A percentile compares a stretch with the other conserved stretches of the same genome.
Conservation (phyloP, 768 basidiomycete genomes). For the Boletus rubroflammeus region DNA sequence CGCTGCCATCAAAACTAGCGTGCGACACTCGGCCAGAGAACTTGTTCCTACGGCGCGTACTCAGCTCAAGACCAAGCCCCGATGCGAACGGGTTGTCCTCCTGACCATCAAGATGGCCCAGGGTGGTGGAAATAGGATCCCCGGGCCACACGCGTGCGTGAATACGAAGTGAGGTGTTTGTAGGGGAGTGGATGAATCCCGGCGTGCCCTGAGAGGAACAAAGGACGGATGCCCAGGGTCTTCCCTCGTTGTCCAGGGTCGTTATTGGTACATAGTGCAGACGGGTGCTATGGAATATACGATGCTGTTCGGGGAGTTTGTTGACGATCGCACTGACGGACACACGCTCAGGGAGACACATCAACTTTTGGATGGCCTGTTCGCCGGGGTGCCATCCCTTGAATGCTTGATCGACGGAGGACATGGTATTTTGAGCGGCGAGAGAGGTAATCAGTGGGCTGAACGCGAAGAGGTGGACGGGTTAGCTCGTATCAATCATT, state of each 20-base stretch:
- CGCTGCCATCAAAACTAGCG: slow-evolving; percentile 27
- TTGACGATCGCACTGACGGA: slow-evolving; percentile 22
- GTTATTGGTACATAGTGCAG: slow-evolving; percentile 32
- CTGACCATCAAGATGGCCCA: slow-evolving; percentile 9
- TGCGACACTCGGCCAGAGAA: slow-evolving; percentile 48
- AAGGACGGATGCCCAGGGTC: slow-evolving; percentile 34
- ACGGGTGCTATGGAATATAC: slow-evolving; percentile 29
- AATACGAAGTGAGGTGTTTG: slow-evolving; percentile 19
- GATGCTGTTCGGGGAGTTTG: slow-evolving; percentile 31
- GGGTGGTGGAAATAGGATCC: slow-evolving; percentile 48
- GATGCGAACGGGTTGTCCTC: slow-evolving; percentile 39
- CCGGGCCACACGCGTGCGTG: slow-evolving; percentile 37
- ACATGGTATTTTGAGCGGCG: background rate
- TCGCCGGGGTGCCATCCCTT: slow-evolving; percentile 45
- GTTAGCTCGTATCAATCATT: background rate
- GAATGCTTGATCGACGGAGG: slow-evolving; percentile 16
- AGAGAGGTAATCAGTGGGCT: background rate
- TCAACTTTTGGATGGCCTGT: slow-evolving; percentile 24
- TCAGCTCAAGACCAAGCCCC: slow-evolving; percentile 58
- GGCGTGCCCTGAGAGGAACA: slow-evolving; percentile 26
- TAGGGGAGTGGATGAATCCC: slow-evolving; percentile 29
- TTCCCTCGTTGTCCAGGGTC: slow-evolving; percentile 29
- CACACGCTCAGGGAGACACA: slow-evolving; percentile 23
- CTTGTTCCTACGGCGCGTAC: slow-evolving; percentile 58
- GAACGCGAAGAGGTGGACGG: no score